These are phyloP conservation scores for Lepidium sativum DNA, from an alignment of 345 rosid genomes.

Conservation along the genomic window DNA sequence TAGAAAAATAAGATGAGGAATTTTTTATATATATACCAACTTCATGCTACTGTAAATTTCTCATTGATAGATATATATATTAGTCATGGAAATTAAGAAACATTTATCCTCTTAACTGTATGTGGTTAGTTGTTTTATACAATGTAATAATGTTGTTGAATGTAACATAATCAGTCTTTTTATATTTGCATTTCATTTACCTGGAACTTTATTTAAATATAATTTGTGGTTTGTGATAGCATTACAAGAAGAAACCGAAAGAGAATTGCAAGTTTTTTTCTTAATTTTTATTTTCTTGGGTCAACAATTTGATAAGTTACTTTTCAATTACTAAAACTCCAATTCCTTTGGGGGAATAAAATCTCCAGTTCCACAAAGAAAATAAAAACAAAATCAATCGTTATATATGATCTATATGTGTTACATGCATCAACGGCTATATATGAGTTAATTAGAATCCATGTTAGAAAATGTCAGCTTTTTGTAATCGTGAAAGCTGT, in stretches of 20 bases:
- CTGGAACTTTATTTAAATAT: not conserved
- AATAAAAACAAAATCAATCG: too few relatives aligned
- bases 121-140: too few relatives aligned
- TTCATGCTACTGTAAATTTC: too few relatives aligned
- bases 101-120: too few relatives aligned
- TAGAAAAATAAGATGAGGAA: too few relatives aligned
- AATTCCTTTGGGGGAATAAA: not conserved
- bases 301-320: not conserved
- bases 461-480: constrained; percentile 11
- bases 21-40: too few relatives aligned
- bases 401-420: too few relatives aligned
- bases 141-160: too few relatives aligned
- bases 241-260: not conserved
- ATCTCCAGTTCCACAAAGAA: not conserved
- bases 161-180: too few relatives aligned
- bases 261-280: not conserved
- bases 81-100: too few relatives aligned
- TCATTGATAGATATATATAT: too few relatives aligned
- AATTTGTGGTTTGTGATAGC: not conserved
- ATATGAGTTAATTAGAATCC: not conserved
- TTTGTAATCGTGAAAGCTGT: constrained; percentile 16
- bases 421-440: not conserved
- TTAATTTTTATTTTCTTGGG: not conserved
- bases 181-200: not conserved
- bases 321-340: not conserved